Evolutionary conservation across 1,284 basidiomycete genomes (phyloP).

Genomic region (Cryptococcus deneoformans): DNA sequence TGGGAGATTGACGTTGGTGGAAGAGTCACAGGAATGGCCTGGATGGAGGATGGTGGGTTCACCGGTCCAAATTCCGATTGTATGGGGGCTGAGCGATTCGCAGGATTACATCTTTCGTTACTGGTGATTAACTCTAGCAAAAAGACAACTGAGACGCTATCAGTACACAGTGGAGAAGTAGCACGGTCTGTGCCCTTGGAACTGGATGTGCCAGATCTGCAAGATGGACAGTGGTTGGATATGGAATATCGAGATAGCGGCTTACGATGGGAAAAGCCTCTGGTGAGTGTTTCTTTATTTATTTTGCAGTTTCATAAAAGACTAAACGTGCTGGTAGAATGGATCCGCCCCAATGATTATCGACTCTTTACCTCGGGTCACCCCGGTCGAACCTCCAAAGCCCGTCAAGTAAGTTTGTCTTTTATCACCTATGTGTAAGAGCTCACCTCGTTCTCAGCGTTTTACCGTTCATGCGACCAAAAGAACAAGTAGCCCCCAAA

Average conservation of each 20-base stretch:
- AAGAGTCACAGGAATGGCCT: conserved; percentile 32
- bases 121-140: conserved; percentile 11
- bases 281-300: conserved; percentile 9
- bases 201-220: not conserved
- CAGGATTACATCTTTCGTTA: conserved; percentile 35
- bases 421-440: not conserved
- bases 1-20: conserved; percentile 38
- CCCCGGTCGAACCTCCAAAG: conserved; percentile 41
- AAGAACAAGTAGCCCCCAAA: conserved; percentile 14
- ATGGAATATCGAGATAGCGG: conserved; percentile 16
- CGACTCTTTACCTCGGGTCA: conserved; percentile 34
- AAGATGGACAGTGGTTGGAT: conserved; percentile 13
- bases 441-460: conserved; percentile 13
- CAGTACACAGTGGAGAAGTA: conserved; percentile 38
- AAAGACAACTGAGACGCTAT: conserved; percentile 28
- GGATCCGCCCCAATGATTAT: conserved; percentile 36
- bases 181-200: conserved; percentile 15
- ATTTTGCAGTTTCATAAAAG: not conserved
- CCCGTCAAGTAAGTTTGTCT: conserved; percentile 23
- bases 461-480: conserved; percentile 20
- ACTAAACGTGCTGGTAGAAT: conserved; percentile 17
- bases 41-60: conserved; percentile 40
- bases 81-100: conserved; percentile 1
- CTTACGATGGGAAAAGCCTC: conserved; percentile 17
- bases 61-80: not conserved